A percentile compares a stretch with the other conserved stretches of the same genome.
Conservation (phyloP, 2,329 filamentous ascomycete genomes). For the Dactylella cylindrospora region DNA sequence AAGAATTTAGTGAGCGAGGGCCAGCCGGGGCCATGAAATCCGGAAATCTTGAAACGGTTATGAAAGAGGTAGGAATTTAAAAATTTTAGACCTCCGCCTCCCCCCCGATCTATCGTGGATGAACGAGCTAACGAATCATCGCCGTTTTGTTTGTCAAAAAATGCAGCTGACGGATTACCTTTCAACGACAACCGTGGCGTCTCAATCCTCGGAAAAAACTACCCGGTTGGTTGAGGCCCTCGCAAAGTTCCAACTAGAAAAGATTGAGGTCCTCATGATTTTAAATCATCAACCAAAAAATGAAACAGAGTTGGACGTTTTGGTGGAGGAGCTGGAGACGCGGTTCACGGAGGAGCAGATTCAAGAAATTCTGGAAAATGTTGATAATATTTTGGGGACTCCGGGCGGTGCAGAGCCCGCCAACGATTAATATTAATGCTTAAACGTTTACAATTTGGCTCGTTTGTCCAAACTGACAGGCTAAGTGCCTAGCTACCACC, state of each 20-base stretch:
- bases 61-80: constrained; percentile 62
- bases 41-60: constrained; percentile 63
- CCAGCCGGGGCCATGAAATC: constrained; percentile 48
- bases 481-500: no score
- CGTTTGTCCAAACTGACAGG: neutral
- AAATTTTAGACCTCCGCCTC: constrained; percentile 15
- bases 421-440: no score
- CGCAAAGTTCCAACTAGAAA: constrained; percentile 63
- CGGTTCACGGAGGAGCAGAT: constrained; percentile 64
- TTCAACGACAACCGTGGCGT: constrained; percentile 59
- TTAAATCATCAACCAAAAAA: constrained; percentile 65
- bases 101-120: neutral
- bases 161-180: constrained; percentile 64
- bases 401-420: neutral
- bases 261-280: constrained; percentile 69
- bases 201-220: constrained; percentile 60
- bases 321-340: constrained; percentile 66
- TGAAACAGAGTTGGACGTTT: constrained; percentile 62
- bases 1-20: constrained; percentile 51
- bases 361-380: constrained; percentile 60
- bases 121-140: constrained; percentile 1
- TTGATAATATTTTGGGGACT: constrained; percentile 49
- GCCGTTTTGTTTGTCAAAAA: neutral
- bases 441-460: constrained; percentile 9
- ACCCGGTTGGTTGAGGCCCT: constrained; percentile 60